Conservation (phyloP, 2,329 filamentous ascomycete genomes). For the Cytospora paraplurivora region DNA sequence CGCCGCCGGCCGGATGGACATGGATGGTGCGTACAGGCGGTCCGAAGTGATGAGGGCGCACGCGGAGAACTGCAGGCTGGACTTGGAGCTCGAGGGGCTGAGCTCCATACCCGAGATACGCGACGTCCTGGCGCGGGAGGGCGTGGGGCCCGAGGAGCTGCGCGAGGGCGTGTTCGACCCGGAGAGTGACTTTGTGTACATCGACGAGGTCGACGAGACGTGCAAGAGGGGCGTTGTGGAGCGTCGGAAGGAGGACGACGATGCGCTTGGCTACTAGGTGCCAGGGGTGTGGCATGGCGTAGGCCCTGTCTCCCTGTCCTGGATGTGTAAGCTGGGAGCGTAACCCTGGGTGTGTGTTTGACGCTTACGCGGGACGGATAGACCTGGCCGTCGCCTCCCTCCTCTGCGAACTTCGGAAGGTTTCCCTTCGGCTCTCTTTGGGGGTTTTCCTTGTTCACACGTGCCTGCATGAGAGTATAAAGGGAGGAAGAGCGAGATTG, state of each 20-base stretch:
- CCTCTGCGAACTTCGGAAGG: no score
- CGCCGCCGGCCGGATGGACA: not conserved
- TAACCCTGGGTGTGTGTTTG: no score
- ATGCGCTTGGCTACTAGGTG: constrained; percentile 28
- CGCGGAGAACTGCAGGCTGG: constrained; percentile 24
- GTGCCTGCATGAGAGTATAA: no score
- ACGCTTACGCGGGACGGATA: no score
- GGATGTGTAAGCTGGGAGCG: no score
- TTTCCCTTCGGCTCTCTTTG: no score
- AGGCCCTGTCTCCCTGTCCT: no score
- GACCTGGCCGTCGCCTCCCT: no score
- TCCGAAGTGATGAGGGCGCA: constrained; percentile 17
- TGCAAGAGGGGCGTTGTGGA: constrained; percentile 14
- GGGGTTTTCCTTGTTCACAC: no score
- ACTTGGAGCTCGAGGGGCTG: constrained; percentile 29
- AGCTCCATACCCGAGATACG: constrained; percentile 21
- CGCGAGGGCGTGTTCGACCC: constrained; percentile 11
- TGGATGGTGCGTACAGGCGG: not conserved
- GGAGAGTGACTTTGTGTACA: constrained; percentile 17
- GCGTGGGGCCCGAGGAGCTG: constrained; percentile 16
- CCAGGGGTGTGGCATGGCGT: no score
- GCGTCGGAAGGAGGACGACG: constrained; percentile 23
- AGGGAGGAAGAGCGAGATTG: no score
- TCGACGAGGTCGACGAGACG: constrained; percentile 21
- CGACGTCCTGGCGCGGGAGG: constrained; percentile 26